phyloP scores from a whole-genome alignment of 352 stramenopile genomes.

The Phytophthora nicotianae region DNA sequence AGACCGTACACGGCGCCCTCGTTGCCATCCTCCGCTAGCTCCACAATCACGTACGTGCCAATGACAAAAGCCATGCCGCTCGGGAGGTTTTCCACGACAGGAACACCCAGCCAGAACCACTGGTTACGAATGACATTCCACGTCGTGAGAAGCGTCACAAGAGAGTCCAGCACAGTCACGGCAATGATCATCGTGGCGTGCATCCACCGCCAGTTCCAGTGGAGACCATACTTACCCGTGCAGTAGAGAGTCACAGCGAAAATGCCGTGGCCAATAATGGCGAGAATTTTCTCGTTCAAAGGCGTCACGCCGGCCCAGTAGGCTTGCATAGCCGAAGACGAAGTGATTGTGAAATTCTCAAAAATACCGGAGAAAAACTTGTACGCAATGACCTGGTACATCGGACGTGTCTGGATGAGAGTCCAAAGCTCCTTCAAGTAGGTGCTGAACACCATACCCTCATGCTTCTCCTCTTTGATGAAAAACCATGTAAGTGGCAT shows the following conservation, averaged over 20 bases:
- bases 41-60: slow-evolving; percentile 47
- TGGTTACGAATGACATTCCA: slow-evolving; percentile 52
- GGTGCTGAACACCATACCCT: slow-evolving; percentile 33
- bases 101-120: slow-evolving; percentile 52
- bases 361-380: slow-evolving; percentile 52
- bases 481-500: slow-evolving; percentile 56
- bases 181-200: slow-evolving; percentile 34
- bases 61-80: slow-evolving; percentile 45
- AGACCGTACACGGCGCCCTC: slow-evolving; percentile 50
- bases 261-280: slow-evolving; percentile 35
- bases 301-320: slow-evolving; percentile 43
- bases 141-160: slow-evolving; percentile 37
- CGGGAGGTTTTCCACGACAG: slow-evolving; percentile 40
- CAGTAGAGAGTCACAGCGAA: slow-evolving; percentile 37
- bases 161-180: slow-evolving; percentile 34
- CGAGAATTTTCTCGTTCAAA: slow-evolving; percentile 37
- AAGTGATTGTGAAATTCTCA: slow-evolving; percentile 40
- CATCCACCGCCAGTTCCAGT: slow-evolving; percentile 49
- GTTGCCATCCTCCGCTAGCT: slow-evolving; percentile 49
- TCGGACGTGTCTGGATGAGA: slow-evolving; percentile 39
- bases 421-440: slow-evolving; percentile 48
- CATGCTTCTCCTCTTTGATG: slow-evolving; percentile 50
- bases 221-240: slow-evolving; percentile 41
- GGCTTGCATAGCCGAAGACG: slow-evolving; percentile 37
- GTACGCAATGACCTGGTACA: slow-evolving; percentile 61